Base-by-base conservation (phyloP, 2,329 filamentous ascomycete genomes). In the Epichloe coenophiala region DNA sequence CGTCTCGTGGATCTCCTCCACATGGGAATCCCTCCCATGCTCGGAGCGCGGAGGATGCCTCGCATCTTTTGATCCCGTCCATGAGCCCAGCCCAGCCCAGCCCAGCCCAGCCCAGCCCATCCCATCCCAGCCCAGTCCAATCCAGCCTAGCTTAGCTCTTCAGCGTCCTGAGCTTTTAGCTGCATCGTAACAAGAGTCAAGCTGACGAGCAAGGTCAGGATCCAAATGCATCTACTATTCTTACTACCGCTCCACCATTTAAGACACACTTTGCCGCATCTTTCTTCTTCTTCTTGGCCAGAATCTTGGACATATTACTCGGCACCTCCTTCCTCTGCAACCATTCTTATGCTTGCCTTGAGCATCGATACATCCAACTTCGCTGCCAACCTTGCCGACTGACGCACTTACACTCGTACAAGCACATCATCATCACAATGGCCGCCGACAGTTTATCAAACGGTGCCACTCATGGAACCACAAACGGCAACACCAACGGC, bases 21-120 rank as follows among this genome's bases (percentile, higher is more conserved):
- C 36, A 35, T 40, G 12, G 9, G 23, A 45, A 45, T 36, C 36
- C 35, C 36, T 35, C 7, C 48, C 42, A 19, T 50, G 42, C 13
- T 40, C 48, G 42, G 48, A 50, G 36, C 6, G 21, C 17, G 36
- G 48, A 50, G 48, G 48, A 50, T 50, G 21, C 42, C 40, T 50
- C 36, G 48, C 48, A 40, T 50, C 17, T 50, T 33, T 45, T 9
- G 11, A 35, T 35, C 5, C 37, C 41, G 41, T 45, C 41, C 38
- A 15, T 27, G 23, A 27, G 21, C 11, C 19, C 13, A 37, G 46
- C 9, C 46, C 17, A 42, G 37, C 21, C 17, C 27, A 15, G 39
- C 11, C 5, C 23, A 6, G 2, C 2, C 17, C 27, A 15, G 39
- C 23, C 5, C 23, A 6, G 23, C 23, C 23, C 27, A 15, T 19